Conservation (phyloP, 2,329 filamentous ascomycete species). For the Rasamsonia emersonii region DNA sequence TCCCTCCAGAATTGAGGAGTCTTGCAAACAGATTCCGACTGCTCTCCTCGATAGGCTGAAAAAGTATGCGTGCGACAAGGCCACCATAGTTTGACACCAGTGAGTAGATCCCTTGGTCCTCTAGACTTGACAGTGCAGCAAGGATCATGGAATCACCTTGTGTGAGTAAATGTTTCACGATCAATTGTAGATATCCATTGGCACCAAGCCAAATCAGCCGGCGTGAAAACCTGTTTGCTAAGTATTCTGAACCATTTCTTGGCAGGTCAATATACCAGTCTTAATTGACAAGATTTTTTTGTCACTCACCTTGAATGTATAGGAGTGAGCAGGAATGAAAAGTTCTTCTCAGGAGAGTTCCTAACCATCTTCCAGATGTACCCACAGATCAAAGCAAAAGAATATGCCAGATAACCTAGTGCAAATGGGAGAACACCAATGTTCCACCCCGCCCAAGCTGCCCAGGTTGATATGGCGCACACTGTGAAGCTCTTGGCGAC, state of each 20-base stretch:
- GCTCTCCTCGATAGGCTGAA: conserved; percentile 93
- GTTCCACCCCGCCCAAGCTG: conserved; percentile 43
- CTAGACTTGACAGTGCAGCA: conserved; percentile 63
- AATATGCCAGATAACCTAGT: conserved; percentile 73
- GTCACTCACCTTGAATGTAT: conserved; percentile 35
- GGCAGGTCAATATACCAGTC: not conserved
- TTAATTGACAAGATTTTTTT: not conserved
- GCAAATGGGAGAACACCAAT: conserved; percentile 82
- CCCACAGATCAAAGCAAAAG: conserved; percentile 56
- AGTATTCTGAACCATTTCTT: conserved; percentile 36
- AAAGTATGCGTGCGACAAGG: conserved; percentile 75
- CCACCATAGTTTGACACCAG: conserved; percentile 93
- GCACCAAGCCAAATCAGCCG: conserved; percentile 63
- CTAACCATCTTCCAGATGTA: conserved; percentile 57
- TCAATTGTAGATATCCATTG: conserved; percentile 80
- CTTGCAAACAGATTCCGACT: conserved; percentile 84
- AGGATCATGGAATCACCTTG: conserved; percentile 91
- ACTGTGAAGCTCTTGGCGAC: conserved; percentile 67
- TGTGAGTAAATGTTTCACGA: conserved; percentile 87
- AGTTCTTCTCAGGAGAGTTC: conserved; percentile 50
- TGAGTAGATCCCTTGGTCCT: conserved; percentile 83
- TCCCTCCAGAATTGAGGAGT: conserved; percentile 47
- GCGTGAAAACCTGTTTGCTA: conserved; percentile 56
- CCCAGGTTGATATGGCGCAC: conserved; percentile 61
- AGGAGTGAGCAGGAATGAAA: conserved; percentile 55